Evolutionary conservation across 805 yeast genomes (phyloP).

Genomic region (Peterozyma toletana): DNA sequence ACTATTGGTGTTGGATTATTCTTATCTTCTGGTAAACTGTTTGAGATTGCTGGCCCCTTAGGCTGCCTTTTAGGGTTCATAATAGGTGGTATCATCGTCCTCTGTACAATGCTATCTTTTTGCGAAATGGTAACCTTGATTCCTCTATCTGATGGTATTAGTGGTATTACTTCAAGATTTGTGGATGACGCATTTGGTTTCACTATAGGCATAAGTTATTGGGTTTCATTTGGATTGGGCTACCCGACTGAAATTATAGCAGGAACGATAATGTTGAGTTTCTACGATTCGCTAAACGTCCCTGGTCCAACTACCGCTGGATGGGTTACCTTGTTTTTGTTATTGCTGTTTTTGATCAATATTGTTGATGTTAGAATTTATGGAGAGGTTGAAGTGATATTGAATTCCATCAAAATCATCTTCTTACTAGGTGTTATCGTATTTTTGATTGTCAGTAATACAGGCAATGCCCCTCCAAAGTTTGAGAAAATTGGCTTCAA

Average conservation of each 20-base stretch:
- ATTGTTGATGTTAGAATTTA: conserved; percentile 63
- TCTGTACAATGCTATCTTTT: conserved; percentile 64
- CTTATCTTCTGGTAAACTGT: conserved; percentile 64
- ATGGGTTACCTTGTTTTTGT: conserved; percentile 55
- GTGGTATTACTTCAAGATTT: conserved; percentile 68
- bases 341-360: conserved; percentile 40
- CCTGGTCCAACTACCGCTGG: conserved; percentile 53
- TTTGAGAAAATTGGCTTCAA: conserved; percentile 50
- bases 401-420: conserved; percentile 51
- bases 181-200: conserved; percentile 76
- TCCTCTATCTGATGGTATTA: conserved; percentile 73
- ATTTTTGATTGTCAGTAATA: conserved; percentile 57
- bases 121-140: conserved; percentile 79
- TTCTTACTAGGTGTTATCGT: conserved; percentile 48
- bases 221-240: conserved; percentile 65
- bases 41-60: conserved; percentile 69
- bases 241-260: conserved; percentile 79
- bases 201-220: conserved; percentile 67
- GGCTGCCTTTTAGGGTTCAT: conserved; percentile 66
- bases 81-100: conserved; percentile 57
- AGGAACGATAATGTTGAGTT: conserved; percentile 67
- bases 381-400: conserved; percentile 67
- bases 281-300: conserved; percentile 49
- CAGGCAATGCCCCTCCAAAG: conserved; percentile 44
- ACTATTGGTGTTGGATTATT: conserved; percentile 74